A percentile compares a stretch with the other conserved stretches of the same genome.
phyloP scores from a whole-genome alignment of 805 yeast genomes.

The Tetrapisispora nanseiensis region DNA sequence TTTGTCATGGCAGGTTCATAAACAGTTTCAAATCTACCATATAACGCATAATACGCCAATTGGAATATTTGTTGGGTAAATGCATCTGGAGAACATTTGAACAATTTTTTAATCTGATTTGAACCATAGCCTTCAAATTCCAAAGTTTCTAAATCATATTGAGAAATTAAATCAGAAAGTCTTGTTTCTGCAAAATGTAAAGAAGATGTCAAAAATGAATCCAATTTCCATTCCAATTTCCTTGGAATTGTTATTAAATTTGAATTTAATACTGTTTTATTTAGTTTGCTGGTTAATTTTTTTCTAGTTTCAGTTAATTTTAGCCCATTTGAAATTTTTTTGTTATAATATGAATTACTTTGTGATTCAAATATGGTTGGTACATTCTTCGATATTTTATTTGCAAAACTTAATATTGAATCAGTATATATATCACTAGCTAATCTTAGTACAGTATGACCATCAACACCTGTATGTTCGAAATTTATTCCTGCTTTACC shows the following conservation, averaged over 20 bases:
- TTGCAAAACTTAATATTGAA: slow-evolving; percentile 78
- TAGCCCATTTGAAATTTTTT: too few species aligned
- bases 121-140: slow-evolving; percentile 67
- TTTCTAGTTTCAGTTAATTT: background rate
- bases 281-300: background rate
- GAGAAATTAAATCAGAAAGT: slow-evolving; percentile 76
- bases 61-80: slow-evolving; percentile 90
- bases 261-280: slow-evolving; percentile 14
- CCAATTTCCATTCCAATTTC: slow-evolving; percentile 80
- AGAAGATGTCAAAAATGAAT: slow-evolving; percentile 66
- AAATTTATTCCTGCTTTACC: slow-evolving; percentile 91
- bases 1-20: slow-evolving; percentile 97
- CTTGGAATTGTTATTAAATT: slow-evolving; percentile 63
- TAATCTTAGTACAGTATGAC: slow-evolving; percentile 82
- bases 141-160: slow-evolving; percentile 74
- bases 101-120: slow-evolving; percentile 57
- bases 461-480: slow-evolving; percentile 93
- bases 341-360: slow-evolving; percentile 2
- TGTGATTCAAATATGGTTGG: slow-evolving; percentile 20
- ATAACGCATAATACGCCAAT: slow-evolving; percentile 82
- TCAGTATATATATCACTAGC: slow-evolving; percentile 89
- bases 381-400: slow-evolving; percentile 58
- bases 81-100: slow-evolving; percentile 90
- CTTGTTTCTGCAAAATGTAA: slow-evolving; percentile 87
- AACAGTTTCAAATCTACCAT: slow-evolving; percentile 87